Percentiles rank a stretch among this genome's conserved stretches.
Conservation (phyloP, 805 yeast species). For the Tetrapisispora namnaoensis region DNA sequence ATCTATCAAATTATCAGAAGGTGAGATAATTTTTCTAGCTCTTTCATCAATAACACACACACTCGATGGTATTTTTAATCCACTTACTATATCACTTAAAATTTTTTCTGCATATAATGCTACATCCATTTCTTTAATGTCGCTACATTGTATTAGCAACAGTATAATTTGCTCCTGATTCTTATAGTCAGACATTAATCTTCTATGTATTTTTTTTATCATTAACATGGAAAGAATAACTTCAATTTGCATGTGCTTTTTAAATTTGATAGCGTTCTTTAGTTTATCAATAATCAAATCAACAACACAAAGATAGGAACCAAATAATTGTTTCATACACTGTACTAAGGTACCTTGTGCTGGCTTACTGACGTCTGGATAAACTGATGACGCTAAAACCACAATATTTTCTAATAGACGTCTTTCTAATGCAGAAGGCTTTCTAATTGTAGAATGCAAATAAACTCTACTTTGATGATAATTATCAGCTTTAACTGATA, state of each 20-base stretch:
- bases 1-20: slow-evolving; percentile 49
- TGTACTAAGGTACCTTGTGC: slow-evolving; percentile 61
- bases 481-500: slow-evolving; percentile 62
- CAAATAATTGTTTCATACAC: slow-evolving; percentile 56
- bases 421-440: slow-evolving; percentile 55
- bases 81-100: slow-evolving; percentile 32
- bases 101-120: slow-evolving; percentile 43
- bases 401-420: slow-evolving; percentile 55
- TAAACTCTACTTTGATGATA: slow-evolving; percentile 67
- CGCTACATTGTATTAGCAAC: slow-evolving; percentile 45
- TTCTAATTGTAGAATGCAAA: slow-evolving; percentile 60
- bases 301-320: slow-evolving; percentile 48
- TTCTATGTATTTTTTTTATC: slow-evolving; percentile 46
- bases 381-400: slow-evolving; percentile 53
- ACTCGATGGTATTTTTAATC: slow-evolving; percentile 39
- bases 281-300: slow-evolving; percentile 34
- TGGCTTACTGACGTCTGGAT: slow-evolving; percentile 50
- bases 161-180: slow-evolving; percentile 39
- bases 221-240: slow-evolving; percentile 53
- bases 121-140: slow-evolving; percentile 46
- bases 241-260: slow-evolving; percentile 47
- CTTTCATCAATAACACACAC: slow-evolving; percentile 43
- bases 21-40: slow-evolving; percentile 39
- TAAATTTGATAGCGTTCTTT: slow-evolving; percentile 37
- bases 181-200: slow-evolving; percentile 46